A percentile compares a stretch with the other conserved stretches of the same genome.
phyloP scores from a whole-genome alignment of 140 eudicot species.

The Stevia rebaudiana region DNA sequence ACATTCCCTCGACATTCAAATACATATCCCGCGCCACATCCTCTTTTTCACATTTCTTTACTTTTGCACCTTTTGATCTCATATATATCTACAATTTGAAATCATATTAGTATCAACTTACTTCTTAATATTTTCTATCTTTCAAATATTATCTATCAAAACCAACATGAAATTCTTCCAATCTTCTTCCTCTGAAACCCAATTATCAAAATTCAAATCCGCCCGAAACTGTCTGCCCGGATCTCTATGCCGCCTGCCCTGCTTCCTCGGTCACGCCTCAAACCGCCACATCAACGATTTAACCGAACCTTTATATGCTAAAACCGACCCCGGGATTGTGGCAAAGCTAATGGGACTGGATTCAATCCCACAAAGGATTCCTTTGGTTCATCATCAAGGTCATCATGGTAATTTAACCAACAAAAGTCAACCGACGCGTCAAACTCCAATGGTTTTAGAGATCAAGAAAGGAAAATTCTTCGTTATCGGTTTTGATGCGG shows the following conservation, averaged over 20 bases:
- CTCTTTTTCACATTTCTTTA: slow-evolving; percentile 11
- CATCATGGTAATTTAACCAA: slow-evolving; percentile 13
- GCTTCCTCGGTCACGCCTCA: slow-evolving; percentile 33
- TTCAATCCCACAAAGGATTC: slow-evolving; percentile 37
- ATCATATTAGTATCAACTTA: background rate
- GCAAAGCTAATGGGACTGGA: slow-evolving; percentile 84
- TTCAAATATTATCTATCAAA: slow-evolving; percentile 8
- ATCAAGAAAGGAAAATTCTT: slow-evolving; percentile 58
- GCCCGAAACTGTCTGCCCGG: slow-evolving; percentile 34
- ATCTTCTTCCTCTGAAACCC: slow-evolving; percentile 25
- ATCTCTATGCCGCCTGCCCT: slow-evolving; percentile 50
- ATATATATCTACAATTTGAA: slow-evolving; percentile 25
- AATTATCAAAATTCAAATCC: slow-evolving; percentile 13
- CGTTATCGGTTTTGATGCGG: slow-evolving; percentile 61
- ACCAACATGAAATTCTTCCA: slow-evolving; percentile 40
- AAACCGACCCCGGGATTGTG: slow-evolving; percentile 40
- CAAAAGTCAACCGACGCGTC: slow-evolving; percentile 32
- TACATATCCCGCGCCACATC: slow-evolving; percentile 66
- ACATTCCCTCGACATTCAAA: slow-evolving; percentile 39
- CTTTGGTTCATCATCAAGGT: slow-evolving; percentile 15
- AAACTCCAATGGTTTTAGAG: slow-evolving; percentile 43
- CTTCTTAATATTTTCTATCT: background rate
- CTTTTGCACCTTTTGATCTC: slow-evolving; percentile 16
- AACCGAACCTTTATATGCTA: background rate
- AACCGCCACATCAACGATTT: slow-evolving; percentile 32